Evolutionary conservation across 2,329 filamentous ascomycete genomes (phyloP), one percentile per base, ranked within the genome.

Genomic region (Fusarium sp.): DNA sequence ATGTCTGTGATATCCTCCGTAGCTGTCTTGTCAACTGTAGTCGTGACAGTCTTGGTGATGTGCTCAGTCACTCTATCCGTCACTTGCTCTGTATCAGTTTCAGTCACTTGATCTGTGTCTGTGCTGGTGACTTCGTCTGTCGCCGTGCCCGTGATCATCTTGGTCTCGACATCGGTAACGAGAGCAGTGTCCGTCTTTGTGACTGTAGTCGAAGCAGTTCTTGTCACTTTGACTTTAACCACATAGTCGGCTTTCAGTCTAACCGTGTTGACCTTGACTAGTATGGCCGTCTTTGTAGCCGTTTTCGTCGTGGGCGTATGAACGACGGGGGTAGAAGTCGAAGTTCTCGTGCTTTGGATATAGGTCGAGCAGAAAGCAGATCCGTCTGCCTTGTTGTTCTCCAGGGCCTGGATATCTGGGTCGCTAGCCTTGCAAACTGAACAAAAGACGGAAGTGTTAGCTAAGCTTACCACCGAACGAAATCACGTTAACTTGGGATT

Each of bases 301-400:
- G 28, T 39, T 15, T 16, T 53, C 0, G 15, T 26, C 5, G 31
- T 16, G 7, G 33, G 28, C 3, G 11, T 39, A 3, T 18, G n/a
- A 8, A 26, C 18, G 12, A 26, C 6, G 7, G 54, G 54, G 15
- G 46, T 57, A 0, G 33, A 7, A 2, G 54, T 53, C 4, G 28
- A 41, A 1, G 28, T 53, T 3, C 7, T 18, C 2, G 54, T 57
- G 1, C n/a, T 53, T 42, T 18, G 46, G 6, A 57, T 31, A 2
- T 57, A 57, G 18, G 6, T 23, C 2, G 54, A 57, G 8, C 54
- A 53, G 6, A 57, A 57, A 1, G 23, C 46, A 3, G 54, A 57
- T 13, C 37, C 46, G 3, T 53, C n/a, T 5, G n/a, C 46, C 9
- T 33, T 20, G 8, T 35, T 18, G 1, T 28, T 33, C 16, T 23